These are phyloP conservation scores for Erythrophleum ivorense DNA, from an alignment of 331 rosid genomes.

Conservation along the genomic window DNA sequence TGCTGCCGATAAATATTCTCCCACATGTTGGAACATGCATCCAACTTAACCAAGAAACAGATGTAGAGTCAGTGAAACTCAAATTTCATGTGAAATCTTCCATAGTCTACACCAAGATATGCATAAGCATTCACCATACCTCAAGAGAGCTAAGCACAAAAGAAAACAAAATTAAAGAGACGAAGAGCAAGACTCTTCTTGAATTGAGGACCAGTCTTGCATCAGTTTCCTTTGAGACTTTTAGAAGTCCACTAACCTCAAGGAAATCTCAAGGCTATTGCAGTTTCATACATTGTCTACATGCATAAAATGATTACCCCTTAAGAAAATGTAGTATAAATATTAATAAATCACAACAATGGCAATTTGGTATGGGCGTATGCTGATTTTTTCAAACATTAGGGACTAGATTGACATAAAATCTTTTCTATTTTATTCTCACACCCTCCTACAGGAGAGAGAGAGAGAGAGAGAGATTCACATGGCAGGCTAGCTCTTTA, in stretches of 20 bases:
- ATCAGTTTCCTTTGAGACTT: background rate
- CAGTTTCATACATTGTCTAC: background rate
- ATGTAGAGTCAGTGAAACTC: background rate
- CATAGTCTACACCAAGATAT: background rate
- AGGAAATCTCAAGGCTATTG: background rate
- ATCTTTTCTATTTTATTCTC: background rate
- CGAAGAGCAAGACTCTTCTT: background rate
- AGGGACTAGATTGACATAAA: background rate
- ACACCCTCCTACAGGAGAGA: background rate
- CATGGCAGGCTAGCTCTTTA: background rate
- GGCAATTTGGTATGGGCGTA: background rate
- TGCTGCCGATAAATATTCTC: background rate
- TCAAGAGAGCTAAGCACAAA: background rate
- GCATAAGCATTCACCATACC: background rate
- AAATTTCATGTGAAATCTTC: slow-evolving; percentile 12
- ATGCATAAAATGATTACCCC: background rate
- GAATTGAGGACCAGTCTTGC: background rate
- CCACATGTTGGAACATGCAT: slow-evolving; percentile 6
- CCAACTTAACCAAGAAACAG: background rate
- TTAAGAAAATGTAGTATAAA: background rate
- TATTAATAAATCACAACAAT: background rate
- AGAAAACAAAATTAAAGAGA: slow-evolving; percentile 1
- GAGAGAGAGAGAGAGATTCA: background rate
- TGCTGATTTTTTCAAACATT: background rate
- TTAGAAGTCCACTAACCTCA: background rate